phyloP scores from a whole-genome alignment of 441 rosid genomes.

The Syzygium malaccense region DNA sequence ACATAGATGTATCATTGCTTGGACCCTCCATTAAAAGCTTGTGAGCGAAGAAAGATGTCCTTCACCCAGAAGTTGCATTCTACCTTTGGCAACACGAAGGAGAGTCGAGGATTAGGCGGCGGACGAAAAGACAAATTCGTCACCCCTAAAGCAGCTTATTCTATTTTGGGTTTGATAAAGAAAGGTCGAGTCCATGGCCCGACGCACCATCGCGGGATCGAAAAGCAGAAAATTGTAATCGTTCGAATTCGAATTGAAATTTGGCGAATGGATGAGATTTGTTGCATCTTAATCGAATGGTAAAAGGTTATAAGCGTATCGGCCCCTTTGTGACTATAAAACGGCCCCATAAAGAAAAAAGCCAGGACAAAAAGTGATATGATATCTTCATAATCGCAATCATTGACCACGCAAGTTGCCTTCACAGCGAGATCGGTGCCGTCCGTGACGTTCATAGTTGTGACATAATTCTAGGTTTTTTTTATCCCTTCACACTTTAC shows the following conservation, averaged over 20 bases:
- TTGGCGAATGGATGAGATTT: not conserved
- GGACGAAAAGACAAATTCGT: not conserved
- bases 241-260: not conserved
- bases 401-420: not conserved
- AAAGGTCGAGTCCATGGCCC: not conserved
- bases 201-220: not conserved
- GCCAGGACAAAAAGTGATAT: not conserved
- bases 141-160: not conserved
- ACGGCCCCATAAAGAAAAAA: not conserved
- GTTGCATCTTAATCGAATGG: not conserved
- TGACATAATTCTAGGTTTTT: not conserved
- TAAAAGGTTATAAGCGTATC: not conserved
- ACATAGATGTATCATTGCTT: not conserved
- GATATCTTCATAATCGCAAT: not conserved
- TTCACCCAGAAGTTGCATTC: not conserved
- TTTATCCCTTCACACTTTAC: not conserved
- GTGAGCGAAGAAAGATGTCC: not conserved
- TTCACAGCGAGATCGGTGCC: not conserved
- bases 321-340: not conserved
- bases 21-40: not conserved
- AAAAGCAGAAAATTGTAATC: not conserved
- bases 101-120: not conserved
- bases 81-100: not conserved
- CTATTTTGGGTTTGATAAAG: not conserved
- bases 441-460: not conserved